Evolutionary conservation across 1,139 yeast genomes (phyloP).

Genomic region (Nakaseomyces uthaithaninus): DNA sequence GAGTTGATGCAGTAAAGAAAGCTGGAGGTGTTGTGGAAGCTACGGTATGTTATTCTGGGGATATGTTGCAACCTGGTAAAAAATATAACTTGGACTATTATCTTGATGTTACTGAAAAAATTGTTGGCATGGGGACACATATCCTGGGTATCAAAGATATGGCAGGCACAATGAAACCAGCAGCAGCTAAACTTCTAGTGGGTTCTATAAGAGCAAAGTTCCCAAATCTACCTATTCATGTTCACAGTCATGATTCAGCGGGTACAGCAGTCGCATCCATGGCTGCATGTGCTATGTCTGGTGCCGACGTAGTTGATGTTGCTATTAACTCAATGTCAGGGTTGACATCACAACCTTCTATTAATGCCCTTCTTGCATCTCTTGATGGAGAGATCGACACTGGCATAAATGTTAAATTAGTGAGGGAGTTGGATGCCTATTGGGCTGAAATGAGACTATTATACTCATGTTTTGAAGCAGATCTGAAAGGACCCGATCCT

Average conservation of each 20-base stretch:
- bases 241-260: constrained; percentile 98
- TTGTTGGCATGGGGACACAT: constrained; percentile 93
- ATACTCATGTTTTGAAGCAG: constrained; percentile 96
- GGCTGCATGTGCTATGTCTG: constrained; percentile 90
- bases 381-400: constrained; percentile 79
- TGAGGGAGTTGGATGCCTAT: constrained; percentile 80
- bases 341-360: constrained; percentile 95
- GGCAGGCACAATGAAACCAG: constrained; percentile 98
- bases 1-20: constrained; percentile 94
- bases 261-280: constrained; percentile 98
- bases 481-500: constrained; percentile 98
- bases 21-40: constrained; percentile 99
- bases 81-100: constrained; percentile 92
- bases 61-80: constrained; percentile 90
- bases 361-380: constrained; percentile 86
- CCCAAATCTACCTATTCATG: constrained; percentile 94
- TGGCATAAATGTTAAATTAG: constrained; percentile 57
- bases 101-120: constrained; percentile 67
- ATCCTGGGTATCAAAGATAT: constrained; percentile 95
- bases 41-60: constrained; percentile 97
- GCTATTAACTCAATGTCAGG: constrained; percentile 98
- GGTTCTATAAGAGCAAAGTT: constrained; percentile 75
- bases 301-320: constrained; percentile 97
- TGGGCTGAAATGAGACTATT: constrained; percentile 98
- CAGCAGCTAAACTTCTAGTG: constrained; percentile 77